Evolutionary conservation across 345 rosid genomes (phyloP), one percentile per base, ranked within the genome.

Genomic region (Arabidopsis thaliana): DNA sequence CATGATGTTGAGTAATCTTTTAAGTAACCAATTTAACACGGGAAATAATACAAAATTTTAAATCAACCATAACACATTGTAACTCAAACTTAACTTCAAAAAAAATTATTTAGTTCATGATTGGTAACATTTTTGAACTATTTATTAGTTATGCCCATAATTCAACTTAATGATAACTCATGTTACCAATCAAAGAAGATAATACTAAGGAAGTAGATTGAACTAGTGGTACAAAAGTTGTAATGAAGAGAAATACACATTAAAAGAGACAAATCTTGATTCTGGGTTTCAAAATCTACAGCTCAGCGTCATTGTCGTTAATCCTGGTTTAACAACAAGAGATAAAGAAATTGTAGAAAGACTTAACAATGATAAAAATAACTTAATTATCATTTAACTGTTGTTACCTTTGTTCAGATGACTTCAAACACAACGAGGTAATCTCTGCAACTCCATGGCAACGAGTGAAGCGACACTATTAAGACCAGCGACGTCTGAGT

Each of bases 391-490:
- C 5, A 42, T 6, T 37, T 1, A 25, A 25, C 12, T 65, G 52
- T 74, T 65, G 52, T 74, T 34, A 58, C 61, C 46, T 58, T 58
- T 25, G 55, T 75, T 79, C 32, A 28, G 32, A 28, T 2, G 4
- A 28, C 32, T 28, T 28, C 32, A 28, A 28, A 28, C 32, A 2
- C 86, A 60, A 68, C 86, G 94, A 64, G 96, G 97, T 34, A 95
- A 83, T 55, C 92, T 87, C 79, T 79, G 90, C 86, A 95, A 78
- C 75, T 95, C 97, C 22, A 75, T 77, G 65, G 81, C 80, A 10
- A 84, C 97, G 13, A 84, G 83, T 23, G 74, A 40, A 73, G 96
- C 96, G 24, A 91, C 86, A 64, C 60, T 79, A 38, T 85, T 86
- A 73, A 95, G 81, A 78, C 82, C 87, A 64, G 84, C 60, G 1